Evolutionary conservation across 768 basidiomycete species (phyloP).

Genomic region (Auricularia sp.): DNA sequence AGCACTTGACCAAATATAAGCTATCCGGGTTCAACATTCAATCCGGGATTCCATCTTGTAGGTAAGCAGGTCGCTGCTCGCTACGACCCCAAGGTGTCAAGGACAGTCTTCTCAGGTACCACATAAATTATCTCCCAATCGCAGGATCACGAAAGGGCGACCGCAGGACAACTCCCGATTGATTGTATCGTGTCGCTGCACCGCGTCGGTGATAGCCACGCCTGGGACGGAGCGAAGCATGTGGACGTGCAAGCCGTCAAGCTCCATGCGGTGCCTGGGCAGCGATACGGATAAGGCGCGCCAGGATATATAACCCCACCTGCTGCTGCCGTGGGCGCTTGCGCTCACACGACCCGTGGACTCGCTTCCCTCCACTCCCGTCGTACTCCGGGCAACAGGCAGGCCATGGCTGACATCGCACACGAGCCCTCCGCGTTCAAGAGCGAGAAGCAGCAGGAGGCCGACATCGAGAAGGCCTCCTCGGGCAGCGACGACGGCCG

Average conservation of each 20-base stretch:
- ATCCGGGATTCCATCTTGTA: no score
- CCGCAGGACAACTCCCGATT: no score
- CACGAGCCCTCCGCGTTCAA: neutral
- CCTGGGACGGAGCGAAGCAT: neutral
- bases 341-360: conserved; percentile 1
- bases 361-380: neutral
- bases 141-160: no score
- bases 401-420: conserved; percentile 1
- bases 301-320: neutral
- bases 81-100: no score
- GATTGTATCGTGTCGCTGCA: neutral
- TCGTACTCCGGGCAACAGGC: neutral
- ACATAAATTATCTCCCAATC: no score
- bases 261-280: neutral
- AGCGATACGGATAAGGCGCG: neutral
- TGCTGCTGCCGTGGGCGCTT: neutral
- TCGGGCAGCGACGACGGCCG: conserved; percentile 6
- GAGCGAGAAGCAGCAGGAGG: conserved; percentile 1
- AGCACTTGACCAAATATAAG: no score
- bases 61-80: no score
- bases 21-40: no score
- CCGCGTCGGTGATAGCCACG: neutral
- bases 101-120: no score
- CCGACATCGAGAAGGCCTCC: conserved; percentile 18
- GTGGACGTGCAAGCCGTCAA: neutral